Conservation (phyloP, 306 rosid genomes). For the Abrus precatorius region DNA sequence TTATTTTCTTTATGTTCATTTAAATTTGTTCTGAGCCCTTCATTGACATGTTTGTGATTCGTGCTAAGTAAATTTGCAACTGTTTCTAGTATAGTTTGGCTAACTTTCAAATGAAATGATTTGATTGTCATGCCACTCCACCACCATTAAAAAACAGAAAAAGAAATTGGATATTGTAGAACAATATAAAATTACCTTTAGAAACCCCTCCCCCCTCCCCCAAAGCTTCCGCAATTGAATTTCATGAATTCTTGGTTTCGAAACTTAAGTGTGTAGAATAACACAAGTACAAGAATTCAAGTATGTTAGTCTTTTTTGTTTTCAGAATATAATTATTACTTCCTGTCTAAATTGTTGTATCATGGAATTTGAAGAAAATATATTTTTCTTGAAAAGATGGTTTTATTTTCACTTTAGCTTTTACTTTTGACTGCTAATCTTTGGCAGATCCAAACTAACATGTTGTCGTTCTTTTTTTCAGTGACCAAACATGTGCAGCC, state of each 20-base stretch:
- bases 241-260: not conserved
- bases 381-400: not conserved
- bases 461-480: not conserved
- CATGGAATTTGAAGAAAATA: not conserved
- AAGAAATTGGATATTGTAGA: not conserved
- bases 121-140: not conserved
- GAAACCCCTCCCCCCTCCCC: not conserved
- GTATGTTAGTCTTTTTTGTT: constrained; percentile 1
- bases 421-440: constrained; percentile 31
- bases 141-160: not conserved
- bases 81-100: not conserved
- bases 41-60: constrained; percentile 20
- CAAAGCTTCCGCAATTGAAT: not conserved
- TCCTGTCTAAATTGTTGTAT: constrained; percentile 6
- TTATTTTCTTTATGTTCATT: not conserved
- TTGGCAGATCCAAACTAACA: constrained; percentile 21
- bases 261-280: not conserved
- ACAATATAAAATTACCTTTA: not conserved
- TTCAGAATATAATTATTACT: not conserved
- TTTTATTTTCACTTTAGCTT: constrained; percentile 13
- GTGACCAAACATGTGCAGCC: constrained; percentile 7
- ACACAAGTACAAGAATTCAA: constrained; percentile 6
- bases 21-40: constrained; percentile 16
- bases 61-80: not conserved
- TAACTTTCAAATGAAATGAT: constrained; percentile 3